phyloP scores from a whole-genome alignment of 352 stramenopile species.

The Hyaloperonospora brassicae region DNA sequence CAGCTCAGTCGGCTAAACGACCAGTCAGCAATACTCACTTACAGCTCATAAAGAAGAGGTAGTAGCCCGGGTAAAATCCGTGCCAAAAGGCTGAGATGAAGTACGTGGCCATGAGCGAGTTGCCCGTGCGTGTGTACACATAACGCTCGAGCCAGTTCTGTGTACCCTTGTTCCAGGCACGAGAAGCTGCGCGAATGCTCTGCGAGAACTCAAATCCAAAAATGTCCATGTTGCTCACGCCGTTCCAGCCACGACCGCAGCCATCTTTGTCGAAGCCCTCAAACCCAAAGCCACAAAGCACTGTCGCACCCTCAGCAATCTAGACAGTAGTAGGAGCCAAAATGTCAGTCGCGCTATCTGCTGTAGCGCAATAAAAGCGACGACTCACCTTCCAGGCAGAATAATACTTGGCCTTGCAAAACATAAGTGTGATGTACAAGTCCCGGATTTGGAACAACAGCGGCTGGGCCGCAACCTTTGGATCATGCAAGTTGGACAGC shows the following conservation, averaged over 20 bases:
- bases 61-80: conserved; percentile 98
- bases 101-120: conserved; percentile 91
- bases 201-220: conserved; percentile 90
- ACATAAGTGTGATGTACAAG: conserved; percentile 87
- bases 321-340: conserved; percentile 7
- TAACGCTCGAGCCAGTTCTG: conserved; percentile 94
- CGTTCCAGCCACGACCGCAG: conserved; percentile 86
- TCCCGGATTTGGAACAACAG: conserved; percentile 61
- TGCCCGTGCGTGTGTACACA: conserved; percentile 92
- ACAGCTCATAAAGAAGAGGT: conserved; percentile 91
- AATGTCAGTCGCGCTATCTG: not conserved
- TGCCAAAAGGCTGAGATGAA: conserved; percentile 95
- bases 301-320: conserved; percentile 66
- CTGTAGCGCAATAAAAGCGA: conserved; percentile 3
- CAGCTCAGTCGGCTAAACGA: not conserved
- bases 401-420: conserved; percentile 93
- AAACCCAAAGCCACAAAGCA: conserved; percentile 88
- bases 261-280: conserved; percentile 90
- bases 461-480: conserved; percentile 38
- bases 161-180: conserved; percentile 96
- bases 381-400: conserved; percentile 89
- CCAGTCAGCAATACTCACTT: conserved; percentile 11
- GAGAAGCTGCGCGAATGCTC: conserved; percentile 84
- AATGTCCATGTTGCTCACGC: conserved; percentile 95
- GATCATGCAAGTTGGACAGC: conserved; percentile 40